These are phyloP conservation scores for Neoboletus subvelutipes DNA, from an alignment of 768 basidiomycete species.

Conservation along the genomic window DNA sequence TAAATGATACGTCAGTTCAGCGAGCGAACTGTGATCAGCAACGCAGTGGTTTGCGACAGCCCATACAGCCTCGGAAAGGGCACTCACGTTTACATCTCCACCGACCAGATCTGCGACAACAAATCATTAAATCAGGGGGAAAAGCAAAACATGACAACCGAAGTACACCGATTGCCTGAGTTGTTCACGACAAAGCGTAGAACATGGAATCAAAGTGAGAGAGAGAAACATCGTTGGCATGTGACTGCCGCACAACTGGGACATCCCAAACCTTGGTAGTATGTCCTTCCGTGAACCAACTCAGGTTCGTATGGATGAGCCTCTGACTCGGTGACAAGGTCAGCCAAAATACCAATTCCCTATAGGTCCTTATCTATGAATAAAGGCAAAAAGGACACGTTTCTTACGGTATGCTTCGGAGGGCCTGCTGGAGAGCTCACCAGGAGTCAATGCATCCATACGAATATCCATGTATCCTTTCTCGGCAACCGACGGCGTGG, in stretches of 20 bases:
- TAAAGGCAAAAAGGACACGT: not conserved
- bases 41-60: slow-evolving; percentile 38
- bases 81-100: slow-evolving; percentile 43
- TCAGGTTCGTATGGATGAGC: slow-evolving; percentile 38
- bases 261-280: slow-evolving; percentile 40
- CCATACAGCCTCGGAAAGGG: slow-evolving; percentile 43
- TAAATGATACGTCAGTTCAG: slow-evolving; percentile 13
- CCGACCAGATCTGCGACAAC: slow-evolving; percentile 40
- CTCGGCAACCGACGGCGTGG: slow-evolving; percentile 35
- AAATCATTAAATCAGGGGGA: slow-evolving; percentile 26
- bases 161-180: slow-evolving; percentile 28
- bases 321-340: slow-evolving; percentile 48
- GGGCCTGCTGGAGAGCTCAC: slow-evolving; percentile 57
- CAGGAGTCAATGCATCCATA: slow-evolving; percentile 44
- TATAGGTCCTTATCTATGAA: slow-evolving; percentile 8
- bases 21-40: slow-evolving; percentile 31
- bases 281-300: slow-evolving; percentile 27
- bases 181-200: slow-evolving; percentile 24
- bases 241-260: slow-evolving; percentile 27
- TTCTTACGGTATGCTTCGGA: slow-evolving; percentile 49
- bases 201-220: slow-evolving; percentile 22
- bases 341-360: slow-evolving; percentile 52
- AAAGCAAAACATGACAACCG: slow-evolving; percentile 1
- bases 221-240: slow-evolving; percentile 21
- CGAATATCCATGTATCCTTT: slow-evolving; percentile 45